A percentile compares a stretch with the other conserved stretches of the same genome.
Evolutionary conservation across 345 rosid species (phyloP).

Genomic region (Stellera chamaejasme): DNA sequence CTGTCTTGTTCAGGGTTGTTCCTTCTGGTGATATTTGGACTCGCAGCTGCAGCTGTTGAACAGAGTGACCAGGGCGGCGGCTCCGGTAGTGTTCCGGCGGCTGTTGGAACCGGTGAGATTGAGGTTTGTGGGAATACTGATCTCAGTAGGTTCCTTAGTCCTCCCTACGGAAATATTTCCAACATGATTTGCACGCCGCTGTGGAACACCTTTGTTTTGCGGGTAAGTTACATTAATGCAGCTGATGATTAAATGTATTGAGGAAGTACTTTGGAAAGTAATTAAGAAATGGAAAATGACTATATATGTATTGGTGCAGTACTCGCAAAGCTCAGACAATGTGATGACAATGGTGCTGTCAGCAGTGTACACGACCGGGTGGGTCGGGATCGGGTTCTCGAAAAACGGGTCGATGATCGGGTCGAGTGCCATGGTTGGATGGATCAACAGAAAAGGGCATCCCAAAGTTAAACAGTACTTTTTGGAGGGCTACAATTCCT

Average conservation of each 20-base stretch:
- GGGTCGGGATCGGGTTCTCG: conserved; percentile 93
- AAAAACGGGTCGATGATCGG: conserved; percentile 88
- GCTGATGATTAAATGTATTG: not conserved
- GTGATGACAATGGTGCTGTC: conserved; percentile 62
- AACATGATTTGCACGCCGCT: conserved; percentile 53
- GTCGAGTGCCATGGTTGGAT: conserved; percentile 85
- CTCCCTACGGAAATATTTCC: conserved; percentile 65
- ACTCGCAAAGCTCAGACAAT: conserved; percentile 52
- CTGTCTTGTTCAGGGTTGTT: conserved; percentile 20
- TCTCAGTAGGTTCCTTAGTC: conserved; percentile 51
- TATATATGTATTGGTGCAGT: conserved; percentile 28
- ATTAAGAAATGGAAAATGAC: not conserved
- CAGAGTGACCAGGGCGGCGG: not conserved
- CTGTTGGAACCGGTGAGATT: conserved; percentile 10
- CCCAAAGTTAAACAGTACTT: conserved; percentile 69
- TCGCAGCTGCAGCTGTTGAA: conserved; percentile 17
- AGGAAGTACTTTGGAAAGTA: not conserved
- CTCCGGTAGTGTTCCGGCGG: conserved; percentile 1
- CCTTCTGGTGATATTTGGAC: conserved; percentile 22
- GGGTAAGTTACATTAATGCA: conserved; percentile 45
- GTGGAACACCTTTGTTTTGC: conserved; percentile 72
- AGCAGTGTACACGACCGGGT: conserved; percentile 77
- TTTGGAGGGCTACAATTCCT: conserved; percentile 49
- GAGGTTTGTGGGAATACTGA: conserved; percentile 51
- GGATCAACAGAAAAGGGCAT: conserved; percentile 70